Conservation (phyloP, 2,329 filamentous ascomycete species). For the Alternaria burnsii region DNA sequence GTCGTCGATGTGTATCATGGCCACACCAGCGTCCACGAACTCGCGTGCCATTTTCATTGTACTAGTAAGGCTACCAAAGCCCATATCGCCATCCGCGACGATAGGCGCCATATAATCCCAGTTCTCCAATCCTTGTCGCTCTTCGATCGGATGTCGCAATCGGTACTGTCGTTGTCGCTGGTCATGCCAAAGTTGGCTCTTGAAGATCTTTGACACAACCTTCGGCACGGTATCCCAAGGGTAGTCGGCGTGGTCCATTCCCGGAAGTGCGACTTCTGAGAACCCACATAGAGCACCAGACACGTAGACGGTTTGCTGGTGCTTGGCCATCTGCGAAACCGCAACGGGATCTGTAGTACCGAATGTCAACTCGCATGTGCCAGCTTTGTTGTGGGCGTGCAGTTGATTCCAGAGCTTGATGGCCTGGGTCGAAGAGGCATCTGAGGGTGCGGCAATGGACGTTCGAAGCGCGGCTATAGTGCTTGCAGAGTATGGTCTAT, state of each 20-base stretch:
- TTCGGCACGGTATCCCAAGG: slow-evolving; percentile 55
- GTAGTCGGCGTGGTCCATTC: slow-evolving; percentile 56
- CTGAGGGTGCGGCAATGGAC: slow-evolving; percentile 34
- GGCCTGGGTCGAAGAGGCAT: slow-evolving; percentile 45
- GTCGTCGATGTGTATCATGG: slow-evolving; percentile 57
- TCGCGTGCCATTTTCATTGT: slow-evolving; percentile 53
- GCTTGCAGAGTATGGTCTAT: slow-evolving; percentile 45
- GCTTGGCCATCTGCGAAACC: slow-evolving; percentile 51
- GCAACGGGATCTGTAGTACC: slow-evolving; percentile 51
- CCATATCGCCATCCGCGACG: slow-evolving; percentile 56
- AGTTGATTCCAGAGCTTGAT: slow-evolving; percentile 52
- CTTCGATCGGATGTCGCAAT: slow-evolving; percentile 39
- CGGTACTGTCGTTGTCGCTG: slow-evolving; percentile 53
- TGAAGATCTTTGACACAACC: slow-evolving; percentile 54
- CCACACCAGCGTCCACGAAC: slow-evolving; percentile 56
- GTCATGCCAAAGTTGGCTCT: slow-evolving; percentile 53
- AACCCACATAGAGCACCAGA: slow-evolving; percentile 54
- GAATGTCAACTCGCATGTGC: slow-evolving; percentile 51
- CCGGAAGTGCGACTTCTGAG: slow-evolving; percentile 49
- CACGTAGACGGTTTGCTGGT: slow-evolving; percentile 53
- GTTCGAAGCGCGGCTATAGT: slow-evolving; percentile 49
- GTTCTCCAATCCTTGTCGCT: slow-evolving; percentile 47
- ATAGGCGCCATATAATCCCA: slow-evolving; percentile 55
- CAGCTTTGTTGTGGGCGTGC: slow-evolving; percentile 44
- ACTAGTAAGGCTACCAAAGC: slow-evolving; percentile 53